Evolutionary conservation across 1,139 yeast species (phyloP), one percentile per base, ranked within the genome.

Genomic region (Pichia sp.): DNA sequence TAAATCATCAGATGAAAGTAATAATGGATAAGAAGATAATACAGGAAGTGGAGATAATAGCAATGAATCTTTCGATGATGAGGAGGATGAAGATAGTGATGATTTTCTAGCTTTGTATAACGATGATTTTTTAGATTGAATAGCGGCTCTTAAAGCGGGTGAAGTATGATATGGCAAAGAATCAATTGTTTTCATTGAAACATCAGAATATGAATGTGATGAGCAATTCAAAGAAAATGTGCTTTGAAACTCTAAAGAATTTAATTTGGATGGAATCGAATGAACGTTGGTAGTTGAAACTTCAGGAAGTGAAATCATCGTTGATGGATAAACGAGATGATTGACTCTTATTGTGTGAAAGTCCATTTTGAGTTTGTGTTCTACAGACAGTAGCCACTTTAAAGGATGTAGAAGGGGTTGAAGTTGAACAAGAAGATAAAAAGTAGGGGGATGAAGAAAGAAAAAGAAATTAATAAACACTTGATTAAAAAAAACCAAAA

Each of bases 91-190:
- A n/a, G n/a, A n/a, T n/a, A n/a, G n/a, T n/a, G n/a, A n/a, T n/a
- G n/a, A n/a, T n/a, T n/a, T n/a, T n/a, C n/a, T n/a, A 18, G 20
- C 29, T 16, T 34, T 43, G 16, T 36, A 42, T 7, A 32, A 28
- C 7, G 47, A 23, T 11, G 21, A 19, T n/a, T 35, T 40, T 28
- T 42, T 45, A 3, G 48, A 31, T 9, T 20, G 14, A 9, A 45
- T 7, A 7, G 29, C 38, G 11, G 35, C 44, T 18, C 42, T 57
- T 1, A 45, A 48, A 6, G 52, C 56, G 10, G 59, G 63, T 4
- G 40, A 31, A 10, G 29, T n/a, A 18, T 29, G 6, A n/a, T 25
- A 5, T 9, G 9, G n/a, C 5, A 6, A 1, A 16, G 6, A n/a
- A n/a, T n/a, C n/a, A n/a, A n/a, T n/a, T n/a, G n/a, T n/a, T n/a